Base-by-base conservation (phyloP, 371 early-diverging fungal species). In the Lichtheimia ramosa region DNA sequence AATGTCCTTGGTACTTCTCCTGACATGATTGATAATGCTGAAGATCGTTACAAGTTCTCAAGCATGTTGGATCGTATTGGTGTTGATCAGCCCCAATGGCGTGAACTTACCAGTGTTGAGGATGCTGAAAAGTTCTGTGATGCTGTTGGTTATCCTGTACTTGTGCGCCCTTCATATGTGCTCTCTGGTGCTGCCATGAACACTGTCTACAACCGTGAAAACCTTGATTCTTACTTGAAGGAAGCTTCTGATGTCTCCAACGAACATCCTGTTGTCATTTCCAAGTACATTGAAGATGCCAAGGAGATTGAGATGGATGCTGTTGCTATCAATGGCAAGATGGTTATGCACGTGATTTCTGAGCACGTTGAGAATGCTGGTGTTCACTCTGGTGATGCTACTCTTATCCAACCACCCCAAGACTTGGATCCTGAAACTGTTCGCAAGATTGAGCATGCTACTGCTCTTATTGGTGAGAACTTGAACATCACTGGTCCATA, bases 151-250 rank as follows among this genome's bases (percentile, higher is more conserved):
- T 96, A 89, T 71, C 97, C 97, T 16, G 96, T 96, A 6, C 86
- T 97, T 34, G 90, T 96, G 24, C 91, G 97, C 56, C 97, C 97
- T 16, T 93, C 94, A 18, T 97, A 97, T 65, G 96, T 97, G 39
- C 82, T 97, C 25, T 94, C 95, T 8, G 97, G 97, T 51, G 97
- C 96, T 6, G 97, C 97, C 52, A 97, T 97, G 97, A 95, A 95
- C 61, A 94, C 95, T 8, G 96, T 89, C 15, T 83, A 91, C 72
- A 85, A 89, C 13, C 80, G 80, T 13, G 83, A 83, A 20, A 87
- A 86, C 40, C 85, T 96, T 50, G 72, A 77, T 54, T 68, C 73
- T 42, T 87, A 91, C 81, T 83, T 96, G 59, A 77, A 80, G 39
- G 84, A 89, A 64, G 97, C 97, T 5, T 83, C 93, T 4, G 83